A percentile compares a stretch with the other conserved stretches of the same genome.
Conservation (phyloP, 2,329 filamentous ascomycete species). For the Apiospora hydei region DNA sequence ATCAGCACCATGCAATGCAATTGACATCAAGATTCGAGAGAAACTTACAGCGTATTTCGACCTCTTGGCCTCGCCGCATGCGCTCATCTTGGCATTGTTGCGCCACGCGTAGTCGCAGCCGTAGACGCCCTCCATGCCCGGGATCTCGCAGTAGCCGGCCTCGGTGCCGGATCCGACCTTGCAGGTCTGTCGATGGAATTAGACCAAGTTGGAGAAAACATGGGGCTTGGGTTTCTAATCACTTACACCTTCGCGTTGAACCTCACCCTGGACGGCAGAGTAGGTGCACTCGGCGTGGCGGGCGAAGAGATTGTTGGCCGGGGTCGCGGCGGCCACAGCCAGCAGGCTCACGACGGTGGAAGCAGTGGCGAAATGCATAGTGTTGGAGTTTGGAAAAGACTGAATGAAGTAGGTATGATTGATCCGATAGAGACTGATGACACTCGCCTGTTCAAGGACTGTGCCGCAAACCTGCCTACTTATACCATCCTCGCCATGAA, state of each 20-base stretch:
- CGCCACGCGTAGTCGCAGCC: slow-evolving; percentile 22
- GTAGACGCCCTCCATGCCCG: neutral
- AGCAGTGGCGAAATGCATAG: neutral
- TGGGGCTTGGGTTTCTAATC: neutral
- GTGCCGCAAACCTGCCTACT: neutral
- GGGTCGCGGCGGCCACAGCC: slow-evolving; percentile 3
- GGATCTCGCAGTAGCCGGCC: slow-evolving; percentile 3
- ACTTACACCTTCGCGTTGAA: neutral
- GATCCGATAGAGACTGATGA: neutral
- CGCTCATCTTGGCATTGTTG: slow-evolving; percentile 1
- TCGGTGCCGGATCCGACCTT: neutral
- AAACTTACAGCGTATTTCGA: slow-evolving; percentile 23
- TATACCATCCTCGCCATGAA: neutral
- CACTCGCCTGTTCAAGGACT: neutral
- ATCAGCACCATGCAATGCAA: neutral
- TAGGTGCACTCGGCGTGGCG: slow-evolving; percentile 20
- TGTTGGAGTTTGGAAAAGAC: neutral
- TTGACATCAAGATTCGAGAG: too few relatives aligned
- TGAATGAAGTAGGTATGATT: neutral
- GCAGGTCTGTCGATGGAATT: neutral
- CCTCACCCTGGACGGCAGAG: neutral
- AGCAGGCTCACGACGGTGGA: slow-evolving; percentile 7
- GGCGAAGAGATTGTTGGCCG: slow-evolving; percentile 22
- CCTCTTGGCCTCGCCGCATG: slow-evolving; percentile 3
- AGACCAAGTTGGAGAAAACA: neutral